Base-by-base conservation (phyloP, 1,284 basidiomycete species). In the Malassezia obtusa region DNA sequence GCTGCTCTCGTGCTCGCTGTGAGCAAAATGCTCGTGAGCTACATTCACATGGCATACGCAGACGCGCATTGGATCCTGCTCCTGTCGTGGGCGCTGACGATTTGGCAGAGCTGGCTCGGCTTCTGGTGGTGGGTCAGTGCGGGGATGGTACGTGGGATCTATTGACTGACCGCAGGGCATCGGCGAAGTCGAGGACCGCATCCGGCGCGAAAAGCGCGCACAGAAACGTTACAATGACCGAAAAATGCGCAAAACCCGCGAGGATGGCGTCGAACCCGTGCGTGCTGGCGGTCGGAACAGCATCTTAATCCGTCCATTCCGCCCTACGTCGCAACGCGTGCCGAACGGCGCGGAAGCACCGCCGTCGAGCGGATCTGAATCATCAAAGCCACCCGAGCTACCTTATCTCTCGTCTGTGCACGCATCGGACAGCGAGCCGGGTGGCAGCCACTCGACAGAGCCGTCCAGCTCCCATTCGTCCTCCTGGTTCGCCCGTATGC, bases 51-150 rank as follows among this genome's bases (percentile, higher is more conserved):
- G 50, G 63, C 57, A 35, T 72, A 64, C 49, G 68, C 72, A 31
- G 64, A 65, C 17, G 52, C 71, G n/a, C 69, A 68, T 63, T 73
- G 71, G 71, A 60, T 73, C 6, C 65, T 64, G 35, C 61, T 65
- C 39, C 46, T 73, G 28, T 65, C 65, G 40, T 69, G 70, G 62
- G 63, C 68, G 9, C 60, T 73, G 19, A 72, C 68, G 33, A 61
- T 71, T 58, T 71, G 70, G 67, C 71, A 73, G 55, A 65, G 63
- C 52, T 73, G 71, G 71, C 63, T 73, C 19, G 71, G 71, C 33
- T 73, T 73, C 49, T 73, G 71, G 71, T 73, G 71, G 71, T 73
- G 71, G 71, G 68, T 72, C 45, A 67, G 67, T 47, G 63, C 66
- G 24, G 71, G 71, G 45, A 73, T 73, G 71, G 55, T 57, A 38